Evolutionary conservation across 2,329 filamentous ascomycete species (phyloP).

Genomic region (Akanthomyces muscarius): DNA sequence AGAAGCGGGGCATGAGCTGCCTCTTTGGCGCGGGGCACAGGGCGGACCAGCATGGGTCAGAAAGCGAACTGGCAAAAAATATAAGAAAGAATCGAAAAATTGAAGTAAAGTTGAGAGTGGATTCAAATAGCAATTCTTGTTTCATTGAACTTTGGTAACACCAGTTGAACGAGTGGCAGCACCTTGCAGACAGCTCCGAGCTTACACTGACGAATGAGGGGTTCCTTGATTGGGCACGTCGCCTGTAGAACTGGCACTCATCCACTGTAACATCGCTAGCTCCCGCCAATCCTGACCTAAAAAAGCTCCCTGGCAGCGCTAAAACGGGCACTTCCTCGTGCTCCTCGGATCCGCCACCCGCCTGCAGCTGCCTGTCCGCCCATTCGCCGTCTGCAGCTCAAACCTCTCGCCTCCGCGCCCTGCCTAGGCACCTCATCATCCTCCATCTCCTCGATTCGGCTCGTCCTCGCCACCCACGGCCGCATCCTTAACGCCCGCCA

Average conservation of each 20-base stretch:
- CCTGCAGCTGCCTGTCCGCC: neutral
- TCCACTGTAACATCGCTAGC: neutral
- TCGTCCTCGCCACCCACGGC: neutral
- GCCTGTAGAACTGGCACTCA: neutral
- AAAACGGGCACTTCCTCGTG: neutral
- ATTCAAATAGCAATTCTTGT: no score
- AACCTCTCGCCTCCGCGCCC: neutral
- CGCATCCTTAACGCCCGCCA: neutral
- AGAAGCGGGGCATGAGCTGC: conserved; percentile 14
- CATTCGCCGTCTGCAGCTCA: neutral
- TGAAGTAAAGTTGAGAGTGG: no score
- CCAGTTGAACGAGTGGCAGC: neutral
- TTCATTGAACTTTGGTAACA: no score
- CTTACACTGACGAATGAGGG: conserved; percentile 5
- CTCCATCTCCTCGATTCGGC: neutral
- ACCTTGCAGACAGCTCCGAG: neutral
- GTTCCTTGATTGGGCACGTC: conserved; percentile 8
- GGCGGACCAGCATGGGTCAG: neutral
- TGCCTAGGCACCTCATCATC: neutral
- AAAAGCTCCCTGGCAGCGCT: neutral
- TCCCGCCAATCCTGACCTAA: neutral
- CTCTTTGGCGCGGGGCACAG: conserved; percentile 11
- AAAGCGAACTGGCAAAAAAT: neutral
- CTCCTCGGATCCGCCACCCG: neutral
- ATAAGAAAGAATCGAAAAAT: neutral